phyloP scores from a whole-genome alignment of 305 asterid genomes.

The Fraxinus platypoda region DNA sequence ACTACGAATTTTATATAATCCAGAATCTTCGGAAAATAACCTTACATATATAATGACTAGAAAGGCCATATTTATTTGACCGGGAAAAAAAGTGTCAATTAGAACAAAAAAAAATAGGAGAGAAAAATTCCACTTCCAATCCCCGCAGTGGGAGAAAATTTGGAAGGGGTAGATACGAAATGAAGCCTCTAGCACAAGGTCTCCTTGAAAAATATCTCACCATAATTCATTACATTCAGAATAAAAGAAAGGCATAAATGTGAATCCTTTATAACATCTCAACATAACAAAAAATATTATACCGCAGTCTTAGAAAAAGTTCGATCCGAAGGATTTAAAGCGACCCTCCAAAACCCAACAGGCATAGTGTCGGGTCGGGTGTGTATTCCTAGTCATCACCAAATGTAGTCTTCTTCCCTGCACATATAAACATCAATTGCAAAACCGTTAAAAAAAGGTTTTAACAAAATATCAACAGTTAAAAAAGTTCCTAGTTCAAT shows the following conservation, averaged over 20 bases:
- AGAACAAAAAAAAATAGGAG: not conserved
- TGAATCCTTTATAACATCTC: not conserved
- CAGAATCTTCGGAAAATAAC: not conserved
- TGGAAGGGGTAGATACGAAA: not conserved
- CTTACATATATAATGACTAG: not conserved
- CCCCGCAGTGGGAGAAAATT: not conserved
- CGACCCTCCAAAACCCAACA: not conserved
- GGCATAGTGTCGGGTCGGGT: not conserved
- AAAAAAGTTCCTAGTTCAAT: not conserved
- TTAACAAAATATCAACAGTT: not conserved
- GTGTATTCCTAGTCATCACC: constrained; percentile 24
- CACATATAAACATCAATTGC: constrained; percentile 7
- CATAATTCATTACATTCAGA: not conserved
- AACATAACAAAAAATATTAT: not conserved
- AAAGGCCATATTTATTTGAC: not conserved
- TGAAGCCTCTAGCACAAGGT: not conserved
- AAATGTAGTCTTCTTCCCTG: constrained; percentile 52
- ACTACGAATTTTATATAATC: not conserved
- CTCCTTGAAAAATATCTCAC: not conserved
- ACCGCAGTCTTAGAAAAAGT: not conserved
- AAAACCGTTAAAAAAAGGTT: not conserved
- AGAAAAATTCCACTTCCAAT: not conserved
- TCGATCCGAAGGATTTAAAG: not conserved
- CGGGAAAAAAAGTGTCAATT: not conserved
- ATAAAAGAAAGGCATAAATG: not conserved